phyloP scores from a whole-genome alignment of 1,139 yeast species.

The Sugiyamaella neomexicana region DNA sequence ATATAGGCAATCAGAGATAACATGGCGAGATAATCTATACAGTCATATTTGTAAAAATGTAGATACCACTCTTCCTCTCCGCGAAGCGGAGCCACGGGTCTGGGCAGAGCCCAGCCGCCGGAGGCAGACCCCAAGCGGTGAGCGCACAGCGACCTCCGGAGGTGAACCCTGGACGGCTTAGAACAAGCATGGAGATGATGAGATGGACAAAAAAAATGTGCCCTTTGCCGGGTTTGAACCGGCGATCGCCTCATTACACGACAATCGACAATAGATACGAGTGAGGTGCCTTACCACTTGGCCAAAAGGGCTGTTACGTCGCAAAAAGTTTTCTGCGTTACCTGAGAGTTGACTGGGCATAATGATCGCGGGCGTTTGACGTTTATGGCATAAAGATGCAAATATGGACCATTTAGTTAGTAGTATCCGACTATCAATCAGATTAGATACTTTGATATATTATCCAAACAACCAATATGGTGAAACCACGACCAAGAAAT shows the following conservation, averaged over 20 bases:
- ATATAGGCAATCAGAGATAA: no score
- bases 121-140: no score
- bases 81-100: no score
- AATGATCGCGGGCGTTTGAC: not conserved
- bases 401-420: not conserved
- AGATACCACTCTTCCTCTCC: no score
- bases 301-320: slow-evolving; percentile 49
- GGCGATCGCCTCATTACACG: slow-evolving; percentile 52
- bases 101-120: no score
- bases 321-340: not conserved
- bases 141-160: no score
- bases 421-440: not conserved
- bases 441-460: no score
- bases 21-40: no score
- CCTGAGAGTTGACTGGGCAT: not conserved
- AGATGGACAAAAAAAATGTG: no score
- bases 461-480: slow-evolving; percentile 14
- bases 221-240: slow-evolving; percentile 59
- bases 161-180: no score
- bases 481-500: slow-evolving; percentile 22
- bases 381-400: not conserved
- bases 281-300: slow-evolving; percentile 61
- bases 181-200: slow-evolving; percentile 1
- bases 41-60: no score
- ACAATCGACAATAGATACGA: slow-evolving; percentile 41